Percentiles rank a stretch among this genome's conserved stretches.
phyloP scores from a whole-genome alignment of 768 basidiomycete genomes.

The Kwoniella dejecticola region DNA sequence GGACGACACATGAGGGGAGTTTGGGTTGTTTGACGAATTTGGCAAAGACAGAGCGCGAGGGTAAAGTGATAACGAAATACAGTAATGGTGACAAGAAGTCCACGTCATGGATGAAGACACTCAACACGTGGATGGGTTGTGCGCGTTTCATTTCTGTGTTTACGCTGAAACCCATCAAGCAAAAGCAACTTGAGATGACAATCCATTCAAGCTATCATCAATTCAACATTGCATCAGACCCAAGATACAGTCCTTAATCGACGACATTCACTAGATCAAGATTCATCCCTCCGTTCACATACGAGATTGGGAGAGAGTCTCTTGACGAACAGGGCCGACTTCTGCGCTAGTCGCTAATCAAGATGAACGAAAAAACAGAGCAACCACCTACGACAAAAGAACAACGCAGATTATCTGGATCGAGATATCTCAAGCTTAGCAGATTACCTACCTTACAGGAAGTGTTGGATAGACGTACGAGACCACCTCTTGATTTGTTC shows the following conservation, averaged over 20 bases:
- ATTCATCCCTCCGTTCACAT: no score
- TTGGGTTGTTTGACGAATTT: conserved; percentile 3
- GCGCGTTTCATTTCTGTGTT: conserved; percentile 1
- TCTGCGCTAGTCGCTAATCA: not conserved
- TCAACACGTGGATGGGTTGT: not conserved
- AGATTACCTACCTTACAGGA: conserved; percentile 61
- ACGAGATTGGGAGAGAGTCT: no score
- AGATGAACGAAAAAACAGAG: conserved; percentile 38
- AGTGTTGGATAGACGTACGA: conserved; percentile 83
- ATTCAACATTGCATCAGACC: no score
- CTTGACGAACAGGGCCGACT: no score
- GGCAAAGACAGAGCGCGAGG: not conserved
- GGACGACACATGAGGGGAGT: not conserved
- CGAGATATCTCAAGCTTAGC: conserved; percentile 47
- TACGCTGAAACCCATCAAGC: conserved; percentile 3
- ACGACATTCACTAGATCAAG: no score
- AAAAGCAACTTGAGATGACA: not conserved
- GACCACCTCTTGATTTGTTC: conserved; percentile 95
- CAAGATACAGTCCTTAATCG: not conserved
- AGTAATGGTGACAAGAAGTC: no score
- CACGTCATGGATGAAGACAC: conserved; percentile 13
- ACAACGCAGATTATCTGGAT: conserved; percentile 33
- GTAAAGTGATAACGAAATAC: not conserved
- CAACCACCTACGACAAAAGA: conserved; percentile 23
- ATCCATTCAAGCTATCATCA: not conserved